These are phyloP conservation scores for Pleurotus tuoliensis DNA, from an alignment of 768 basidiomycete genomes.

Conservation along the genomic window DNA sequence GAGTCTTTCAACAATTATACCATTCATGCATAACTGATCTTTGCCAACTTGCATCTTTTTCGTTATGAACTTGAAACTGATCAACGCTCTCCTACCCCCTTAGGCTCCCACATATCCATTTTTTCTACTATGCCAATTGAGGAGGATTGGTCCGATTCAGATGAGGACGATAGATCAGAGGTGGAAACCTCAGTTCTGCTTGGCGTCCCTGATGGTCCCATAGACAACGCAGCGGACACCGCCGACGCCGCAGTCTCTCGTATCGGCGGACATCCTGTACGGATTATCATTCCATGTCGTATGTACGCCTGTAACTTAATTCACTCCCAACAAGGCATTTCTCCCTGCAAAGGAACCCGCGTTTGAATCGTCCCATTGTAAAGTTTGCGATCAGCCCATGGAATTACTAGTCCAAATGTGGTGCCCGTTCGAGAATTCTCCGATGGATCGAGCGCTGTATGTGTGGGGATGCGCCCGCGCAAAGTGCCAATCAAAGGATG, in stretches of 20 bases:
- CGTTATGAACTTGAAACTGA: constrained; percentile 15
- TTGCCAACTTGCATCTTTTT: constrained; percentile 15
- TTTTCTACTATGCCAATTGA: constrained; percentile 38
- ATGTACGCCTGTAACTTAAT: constrained; percentile 36
- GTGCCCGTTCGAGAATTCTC: constrained; percentile 85
- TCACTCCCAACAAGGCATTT: constrained; percentile 58
- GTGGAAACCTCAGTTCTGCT: constrained; percentile 73
- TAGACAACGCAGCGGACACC: constrained; percentile 56
- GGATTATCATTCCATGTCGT: constrained; percentile 41
- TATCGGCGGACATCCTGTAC: constrained; percentile 88
- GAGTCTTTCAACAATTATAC: constrained; percentile 60
- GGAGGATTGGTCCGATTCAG: constrained; percentile 81
- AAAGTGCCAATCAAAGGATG: constrained; percentile 69
- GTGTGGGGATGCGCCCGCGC: constrained; percentile 77
- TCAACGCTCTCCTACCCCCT: constrained; percentile 10
- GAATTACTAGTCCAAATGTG: constrained; percentile 83
- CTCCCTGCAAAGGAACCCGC: constrained; percentile 61
- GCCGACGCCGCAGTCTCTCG: constrained; percentile 82
- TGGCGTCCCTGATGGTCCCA: constrained; percentile 74
- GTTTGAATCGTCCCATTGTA: constrained; percentile 65
- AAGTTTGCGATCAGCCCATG: constrained; percentile 68
- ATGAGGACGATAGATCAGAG: constrained; percentile 53
- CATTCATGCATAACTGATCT: constrained; percentile 94
- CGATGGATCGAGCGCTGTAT: constrained; percentile 81
- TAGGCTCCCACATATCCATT: constrained; percentile 9